Conservation (phyloP, 140 eudicot genomes). For the Senecio squalidus region DNA sequence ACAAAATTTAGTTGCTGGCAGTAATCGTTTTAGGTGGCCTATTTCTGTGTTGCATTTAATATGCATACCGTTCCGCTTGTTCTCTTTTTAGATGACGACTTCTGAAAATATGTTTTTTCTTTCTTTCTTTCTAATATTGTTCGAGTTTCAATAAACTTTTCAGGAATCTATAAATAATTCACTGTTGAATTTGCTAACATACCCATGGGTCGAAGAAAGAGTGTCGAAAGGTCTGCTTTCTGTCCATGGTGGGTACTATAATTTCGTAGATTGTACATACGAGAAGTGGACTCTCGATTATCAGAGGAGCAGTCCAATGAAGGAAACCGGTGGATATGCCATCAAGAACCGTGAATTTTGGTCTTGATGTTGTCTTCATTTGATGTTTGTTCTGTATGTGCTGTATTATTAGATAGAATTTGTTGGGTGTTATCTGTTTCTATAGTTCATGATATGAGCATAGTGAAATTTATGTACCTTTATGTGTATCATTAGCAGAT, state of each 20-base stretch:
- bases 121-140: not conserved
- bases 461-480: conserved; percentile 15
- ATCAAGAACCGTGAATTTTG: conserved; percentile 69
- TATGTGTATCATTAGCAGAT: conserved; percentile 5
- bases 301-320: conserved; percentile 18
- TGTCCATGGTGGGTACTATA: conserved; percentile 92
- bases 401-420: conserved; percentile 3
- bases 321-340: conserved; percentile 27
- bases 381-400: conserved; percentile 8
- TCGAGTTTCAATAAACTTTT: conserved; percentile 20
- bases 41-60: no score
- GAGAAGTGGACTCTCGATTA: conserved; percentile 92
- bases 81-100: no score
- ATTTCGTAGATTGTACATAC: conserved; percentile 80
- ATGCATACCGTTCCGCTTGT: no score
- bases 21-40: not conserved
- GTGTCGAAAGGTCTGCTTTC: conserved; percentile 62
- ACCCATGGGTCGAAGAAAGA: conserved; percentile 90
- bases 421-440: conserved; percentile 9
- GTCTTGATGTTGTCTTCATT: conserved; percentile 37
- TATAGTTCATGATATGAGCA: conserved; percentile 1
- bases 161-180: conserved; percentile 90
- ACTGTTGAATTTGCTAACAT: conserved; percentile 68
- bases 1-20: not conserved
- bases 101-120: no score